Percentiles rank a stretch among this genome's conserved stretches.
Conservation (phyloP, 1,139 yeast genomes). For the Candida anutae region DNA sequence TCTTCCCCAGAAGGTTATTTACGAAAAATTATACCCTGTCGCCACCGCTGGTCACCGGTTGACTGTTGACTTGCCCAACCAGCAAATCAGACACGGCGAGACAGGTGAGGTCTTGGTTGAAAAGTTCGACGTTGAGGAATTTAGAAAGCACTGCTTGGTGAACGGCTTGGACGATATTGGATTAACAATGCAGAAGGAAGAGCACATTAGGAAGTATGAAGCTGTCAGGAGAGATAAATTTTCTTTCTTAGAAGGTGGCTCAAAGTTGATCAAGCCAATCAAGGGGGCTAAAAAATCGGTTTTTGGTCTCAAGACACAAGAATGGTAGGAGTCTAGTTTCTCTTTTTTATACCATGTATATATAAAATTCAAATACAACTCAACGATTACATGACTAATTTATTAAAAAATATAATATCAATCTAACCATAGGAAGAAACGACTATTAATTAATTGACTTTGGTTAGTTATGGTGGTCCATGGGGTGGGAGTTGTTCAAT, state of each 20-base stretch:
- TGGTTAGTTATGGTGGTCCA: no score
- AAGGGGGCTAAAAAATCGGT: slow-evolving; percentile 63
- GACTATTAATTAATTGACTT: no score
- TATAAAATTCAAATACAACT: no score
- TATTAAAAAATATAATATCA: no score
- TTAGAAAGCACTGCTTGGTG: slow-evolving; percentile 89
- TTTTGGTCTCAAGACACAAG: slow-evolving; percentile 67
- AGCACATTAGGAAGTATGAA: slow-evolving; percentile 66
- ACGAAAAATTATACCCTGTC: slow-evolving; percentile 64
- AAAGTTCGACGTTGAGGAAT: slow-evolving; percentile 77
- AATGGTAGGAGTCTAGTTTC: no score
- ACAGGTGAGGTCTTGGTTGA: slow-evolving; percentile 69
- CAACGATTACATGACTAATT: no score
- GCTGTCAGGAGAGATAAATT: slow-evolving; percentile 64
- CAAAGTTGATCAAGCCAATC: slow-evolving; percentile 57
- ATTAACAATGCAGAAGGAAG: slow-evolving; percentile 84
- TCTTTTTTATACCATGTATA: no score
- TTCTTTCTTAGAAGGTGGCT: slow-evolving; percentile 88
- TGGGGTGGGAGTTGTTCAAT: no score
- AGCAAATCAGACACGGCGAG: slow-evolving; percentile 61
- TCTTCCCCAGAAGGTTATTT: slow-evolving; percentile 67
- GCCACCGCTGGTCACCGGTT: slow-evolving; percentile 67
- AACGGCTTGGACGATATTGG: slow-evolving; percentile 98
- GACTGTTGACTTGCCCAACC: slow-evolving; percentile 79
- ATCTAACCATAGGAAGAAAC: no score